A percentile compares a stretch with the other conserved stretches of the same genome.
These are phyloP conservation scores for Fusarium nygamai DNA, from an alignment of 2,329 filamentous ascomycete species.

Conservation along the genomic window DNA sequence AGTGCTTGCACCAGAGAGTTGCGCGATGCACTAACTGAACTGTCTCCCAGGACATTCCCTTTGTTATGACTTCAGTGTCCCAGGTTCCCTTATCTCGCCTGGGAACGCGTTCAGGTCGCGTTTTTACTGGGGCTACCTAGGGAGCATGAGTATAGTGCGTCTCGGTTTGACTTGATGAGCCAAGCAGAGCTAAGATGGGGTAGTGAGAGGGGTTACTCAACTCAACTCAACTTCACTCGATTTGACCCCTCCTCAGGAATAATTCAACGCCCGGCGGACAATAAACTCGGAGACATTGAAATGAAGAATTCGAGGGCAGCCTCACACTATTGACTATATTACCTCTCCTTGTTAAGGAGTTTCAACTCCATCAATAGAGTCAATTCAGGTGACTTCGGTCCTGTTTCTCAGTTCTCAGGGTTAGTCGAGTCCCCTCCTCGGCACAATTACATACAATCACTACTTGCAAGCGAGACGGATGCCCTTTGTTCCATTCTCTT, in stretches of 20 bases:
- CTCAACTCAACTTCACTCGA: not conserved
- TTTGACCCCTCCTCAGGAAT: slow-evolving; percentile 11
- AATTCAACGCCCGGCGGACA: not conserved
- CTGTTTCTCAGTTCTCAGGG: not conserved
- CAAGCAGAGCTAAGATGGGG: slow-evolving; percentile 14
- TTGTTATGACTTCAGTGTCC: slow-evolving; percentile 30
- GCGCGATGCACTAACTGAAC: slow-evolving; percentile 16
- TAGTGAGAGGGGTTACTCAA: not conserved
- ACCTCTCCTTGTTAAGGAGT: not conserved
- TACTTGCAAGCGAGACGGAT: not conserved
- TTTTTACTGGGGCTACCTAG: slow-evolving; percentile 6
- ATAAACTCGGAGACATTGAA: slow-evolving; percentile 25
- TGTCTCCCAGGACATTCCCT: slow-evolving; percentile 6
- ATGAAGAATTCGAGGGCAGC: slow-evolving; percentile 28
- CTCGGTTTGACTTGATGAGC: not conserved
- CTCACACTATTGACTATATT: slow-evolving; percentile 16
- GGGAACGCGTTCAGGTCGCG: slow-evolving; percentile 13
- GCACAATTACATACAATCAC: not conserved
- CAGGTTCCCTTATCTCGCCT: slow-evolving; percentile 14
- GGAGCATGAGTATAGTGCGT: slow-evolving; percentile 1
- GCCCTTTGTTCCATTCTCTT: not conserved
- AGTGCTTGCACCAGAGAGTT: slow-evolving; percentile 1
- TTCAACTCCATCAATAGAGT: not conserved
- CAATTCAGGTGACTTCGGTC: not conserved
- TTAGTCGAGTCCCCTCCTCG: not conserved